These are phyloP conservation scores for Pseudozyma sp. DNA, from an alignment of 1,284 basidiomycete genomes.

Conservation along the genomic window DNA sequence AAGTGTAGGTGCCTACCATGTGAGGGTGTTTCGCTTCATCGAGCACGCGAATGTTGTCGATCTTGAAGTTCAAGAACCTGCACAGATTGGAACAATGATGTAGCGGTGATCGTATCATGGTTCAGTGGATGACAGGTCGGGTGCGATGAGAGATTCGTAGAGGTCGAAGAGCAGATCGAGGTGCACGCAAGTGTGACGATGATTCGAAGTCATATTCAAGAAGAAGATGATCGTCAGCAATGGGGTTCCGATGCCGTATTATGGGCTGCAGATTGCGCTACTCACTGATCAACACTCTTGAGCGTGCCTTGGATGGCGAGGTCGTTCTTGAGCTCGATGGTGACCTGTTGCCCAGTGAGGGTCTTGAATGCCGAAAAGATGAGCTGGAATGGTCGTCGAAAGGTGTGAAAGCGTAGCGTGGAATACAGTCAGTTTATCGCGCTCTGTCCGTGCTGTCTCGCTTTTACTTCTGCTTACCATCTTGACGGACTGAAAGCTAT, in stretches of 20 bases:
- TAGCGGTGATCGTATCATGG: no score
- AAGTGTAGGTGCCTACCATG: slow-evolving; percentile 77
- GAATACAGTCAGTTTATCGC: slow-evolving; percentile 1
- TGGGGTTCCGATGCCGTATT: no score
- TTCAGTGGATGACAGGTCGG: no score
- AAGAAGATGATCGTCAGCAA: no score
- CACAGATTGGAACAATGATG: no score
- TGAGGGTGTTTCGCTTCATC: slow-evolving; percentile 95
- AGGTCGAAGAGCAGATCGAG: no score
- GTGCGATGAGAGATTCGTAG: not conserved
- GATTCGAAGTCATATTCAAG: no score
- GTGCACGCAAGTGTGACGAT: no score
- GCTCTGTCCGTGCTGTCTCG: not conserved
- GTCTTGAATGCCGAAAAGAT: slow-evolving; percentile 99
- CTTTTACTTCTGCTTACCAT: slow-evolving; percentile 23
- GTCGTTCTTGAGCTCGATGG: slow-evolving; percentile 99
- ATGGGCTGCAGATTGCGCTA: not conserved
- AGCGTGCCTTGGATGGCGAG: slow-evolving; percentile 94
- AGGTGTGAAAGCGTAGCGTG: not conserved
- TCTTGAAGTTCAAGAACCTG: slow-evolving; percentile 90
- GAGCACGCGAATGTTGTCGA: slow-evolving; percentile 92
- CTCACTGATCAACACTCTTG: slow-evolving; percentile 93
- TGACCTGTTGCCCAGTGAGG: slow-evolving; percentile 88
- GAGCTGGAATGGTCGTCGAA: slow-evolving; percentile 73
- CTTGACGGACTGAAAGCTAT: slow-evolving; percentile 6